Conservation (phyloP, 257 asterid species). For the Gentiana straminea region DNA sequence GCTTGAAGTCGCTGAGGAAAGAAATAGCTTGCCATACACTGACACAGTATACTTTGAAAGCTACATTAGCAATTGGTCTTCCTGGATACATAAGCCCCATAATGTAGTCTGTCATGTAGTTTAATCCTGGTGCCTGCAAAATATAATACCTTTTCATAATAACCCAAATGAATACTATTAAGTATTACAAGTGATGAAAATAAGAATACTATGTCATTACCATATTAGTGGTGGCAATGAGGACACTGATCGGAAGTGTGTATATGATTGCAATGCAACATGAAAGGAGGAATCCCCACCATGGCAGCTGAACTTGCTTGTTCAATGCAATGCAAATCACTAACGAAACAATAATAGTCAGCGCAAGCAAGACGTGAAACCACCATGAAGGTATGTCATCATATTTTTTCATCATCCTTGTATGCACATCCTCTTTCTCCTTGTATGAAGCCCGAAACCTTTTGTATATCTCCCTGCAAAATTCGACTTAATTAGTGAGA, state of each 20-base stretch:
- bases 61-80: constrained; percentile 83
- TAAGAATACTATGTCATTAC: constrained; percentile 15
- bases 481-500: no score
- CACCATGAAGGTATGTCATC: constrained; percentile 87
- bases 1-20: constrained; percentile 86
- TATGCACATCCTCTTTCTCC: constrained; percentile 74
- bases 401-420: constrained; percentile 71
- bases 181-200: no score
- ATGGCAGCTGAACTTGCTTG: constrained; percentile 88
- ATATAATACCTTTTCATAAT: no score
- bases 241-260: constrained; percentile 94
- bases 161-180: no score
- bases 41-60: constrained; percentile 86
- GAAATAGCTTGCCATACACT: constrained; percentile 93
- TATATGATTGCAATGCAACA: constrained; percentile 58
- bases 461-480: constrained; percentile 57
- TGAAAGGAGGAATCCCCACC: constrained; percentile 94
- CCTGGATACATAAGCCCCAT: constrained; percentile 92
- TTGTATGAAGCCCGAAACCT: constrained; percentile 62
- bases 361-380: constrained; percentile 61
- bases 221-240: constrained; percentile 94
- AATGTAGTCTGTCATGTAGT: constrained; percentile 79
- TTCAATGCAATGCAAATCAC: constrained; percentile 68
- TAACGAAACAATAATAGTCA: constrained; percentile 50
- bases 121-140: constrained; percentile 85